Base-by-base conservation (phyloP, 257 asterid genomes). In the Ocimum tenuiflorum region DNA sequence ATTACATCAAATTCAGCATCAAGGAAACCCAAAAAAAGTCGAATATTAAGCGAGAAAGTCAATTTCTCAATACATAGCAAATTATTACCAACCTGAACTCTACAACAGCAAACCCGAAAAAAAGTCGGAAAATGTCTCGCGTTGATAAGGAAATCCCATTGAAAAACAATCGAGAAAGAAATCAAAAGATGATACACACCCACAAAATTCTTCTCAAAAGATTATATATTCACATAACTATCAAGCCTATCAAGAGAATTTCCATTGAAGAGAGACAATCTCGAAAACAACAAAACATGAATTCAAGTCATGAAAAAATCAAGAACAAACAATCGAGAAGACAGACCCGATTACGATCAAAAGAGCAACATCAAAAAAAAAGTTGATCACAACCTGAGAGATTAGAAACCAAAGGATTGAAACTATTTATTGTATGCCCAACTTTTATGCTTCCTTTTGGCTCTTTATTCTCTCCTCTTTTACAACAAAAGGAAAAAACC, bases 391-490 rank as follows among this genome's bases (percentile, higher is more conserved):
- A 62, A 54, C 56, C 48, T 17, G 60, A 55, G 17, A 27, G 24
- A 46, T 6, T 51, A 19, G 33, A 3, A 36, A 18, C 33, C 17
- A 72, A 60, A 71, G 68, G 65, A 63, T 22, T 59, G 43, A 72
- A 72, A 24, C 38, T 39, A 51, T 29, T 48, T 48, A 33, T 48
- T 20, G 8, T 22, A 12, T 48, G 33, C 67, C 41, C 8, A 39
- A 50, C 74, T 64, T 70, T 65, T 48, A 57, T 42, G 48, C 75
- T 9, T 19, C 63, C 36, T 46, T 76, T 60, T 70, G 76, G 66
- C 71, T 67, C 68, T 35, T 54, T 59, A 51, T 73, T 18, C 56
- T n/a, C 14, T 70, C 55, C 52, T 46, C 50, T 70, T 59, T 71
- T 33, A 29, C 67, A 64, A 19, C 68, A 55, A 31, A 56, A 66